These are phyloP conservation scores for Pyrenophora graminea DNA, from an alignment of 2,329 filamentous ascomycete genomes.

Conservation along the genomic window DNA sequence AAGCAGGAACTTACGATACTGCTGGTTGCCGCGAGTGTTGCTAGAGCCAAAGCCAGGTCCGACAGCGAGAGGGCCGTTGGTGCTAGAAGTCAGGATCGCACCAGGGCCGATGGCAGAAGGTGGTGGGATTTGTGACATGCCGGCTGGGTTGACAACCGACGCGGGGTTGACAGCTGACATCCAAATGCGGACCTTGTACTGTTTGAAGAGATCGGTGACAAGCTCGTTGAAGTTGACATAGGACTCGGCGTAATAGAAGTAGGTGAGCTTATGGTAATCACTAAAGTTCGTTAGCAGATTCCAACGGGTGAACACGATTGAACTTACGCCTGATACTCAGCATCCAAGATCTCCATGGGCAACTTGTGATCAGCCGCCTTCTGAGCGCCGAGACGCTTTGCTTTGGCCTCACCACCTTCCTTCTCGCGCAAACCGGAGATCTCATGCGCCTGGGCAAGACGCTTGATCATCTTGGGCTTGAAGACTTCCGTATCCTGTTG, in stretches of 20 bases:
- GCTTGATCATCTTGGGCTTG: conserved; percentile 95
- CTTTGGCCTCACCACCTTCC: conserved; percentile 96
- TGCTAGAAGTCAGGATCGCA: conserved; percentile 36
- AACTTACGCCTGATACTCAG: conserved; percentile 95
- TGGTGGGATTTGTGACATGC: conserved; percentile 39
- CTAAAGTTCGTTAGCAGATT: conserved; percentile 53
- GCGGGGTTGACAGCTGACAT: conserved; percentile 99
- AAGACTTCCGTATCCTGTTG: conserved; percentile 63
- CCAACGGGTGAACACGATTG: conserved; percentile 16
- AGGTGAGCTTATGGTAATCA: conserved; percentile 98
- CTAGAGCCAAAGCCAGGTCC: conserved; percentile 41
- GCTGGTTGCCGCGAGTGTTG: conserved; percentile 30
- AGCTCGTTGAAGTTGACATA: conserved; percentile 99
- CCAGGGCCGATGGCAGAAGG: conserved; percentile 47
- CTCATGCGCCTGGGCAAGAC: conserved; percentile 88
- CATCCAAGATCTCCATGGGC: conserved; percentile 98
- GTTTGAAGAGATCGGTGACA: conserved; percentile 96
- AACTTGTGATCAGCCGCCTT: conserved; percentile 94
- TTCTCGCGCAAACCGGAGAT: conserved; percentile 89
- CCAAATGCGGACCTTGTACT: conserved; percentile 99
- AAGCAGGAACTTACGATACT: conserved; percentile 29
- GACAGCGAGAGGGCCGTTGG: conserved; percentile 30
- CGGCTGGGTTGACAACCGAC: conserved; percentile 65
- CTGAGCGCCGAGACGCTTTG: conserved; percentile 93
- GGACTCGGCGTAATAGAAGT: conserved; percentile 97